Evolutionary conservation across 108 stramenopile genomes (phyloP).

Genomic region (Fragilaria radians): DNA sequence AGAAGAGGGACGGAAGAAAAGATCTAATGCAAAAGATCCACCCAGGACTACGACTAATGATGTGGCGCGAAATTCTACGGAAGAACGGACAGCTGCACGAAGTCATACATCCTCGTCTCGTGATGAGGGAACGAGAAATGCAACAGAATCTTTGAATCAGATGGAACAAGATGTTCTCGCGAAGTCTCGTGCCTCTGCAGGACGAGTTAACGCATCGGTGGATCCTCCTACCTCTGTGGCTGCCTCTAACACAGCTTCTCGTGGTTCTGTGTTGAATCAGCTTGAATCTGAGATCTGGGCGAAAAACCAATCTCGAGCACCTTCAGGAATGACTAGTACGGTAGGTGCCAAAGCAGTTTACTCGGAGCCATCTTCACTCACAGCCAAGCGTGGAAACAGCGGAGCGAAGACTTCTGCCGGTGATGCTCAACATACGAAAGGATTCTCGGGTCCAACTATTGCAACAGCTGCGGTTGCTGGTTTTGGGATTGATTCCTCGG

Average conservation of each 20-base stretch:
- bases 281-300: background rate
- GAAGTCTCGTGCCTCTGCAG: background rate
- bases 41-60: too few relatives aligned
- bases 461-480: background rate
- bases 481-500: background rate
- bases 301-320: background rate
- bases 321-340: background rate
- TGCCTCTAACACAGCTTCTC: background rate
- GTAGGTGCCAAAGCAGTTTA: background rate
- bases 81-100: too few relatives aligned
- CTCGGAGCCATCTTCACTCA: background rate
- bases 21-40: too few relatives aligned
- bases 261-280: background rate
- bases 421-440: background rate
- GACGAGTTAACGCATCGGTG: background rate
- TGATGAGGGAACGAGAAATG: too few relatives aligned
- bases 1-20: too few relatives aligned
- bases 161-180: conserved; percentile 5
- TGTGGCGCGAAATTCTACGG: too few relatives aligned
- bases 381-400: too few relatives aligned
- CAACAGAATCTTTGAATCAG: background rate
- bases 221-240: background rate
- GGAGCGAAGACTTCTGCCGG: background rate
- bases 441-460: background rate
- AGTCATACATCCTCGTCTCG: too few relatives aligned